phyloP scores from a whole-genome alignment of 306 rosid genomes.

The Echinosophora koreensis region DNA sequence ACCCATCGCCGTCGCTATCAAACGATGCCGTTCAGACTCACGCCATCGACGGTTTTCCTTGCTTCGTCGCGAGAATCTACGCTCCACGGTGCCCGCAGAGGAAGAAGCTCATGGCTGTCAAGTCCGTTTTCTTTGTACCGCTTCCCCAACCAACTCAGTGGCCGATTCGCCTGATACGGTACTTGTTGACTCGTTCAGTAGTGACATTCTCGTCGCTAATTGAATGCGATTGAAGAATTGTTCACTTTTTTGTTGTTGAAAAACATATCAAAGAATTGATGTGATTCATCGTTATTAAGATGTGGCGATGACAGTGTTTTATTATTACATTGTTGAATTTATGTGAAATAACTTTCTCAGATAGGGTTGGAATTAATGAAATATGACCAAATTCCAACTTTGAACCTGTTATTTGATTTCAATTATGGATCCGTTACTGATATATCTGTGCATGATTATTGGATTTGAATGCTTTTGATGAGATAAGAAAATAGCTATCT shows the following conservation, averaged over 20 bases:
- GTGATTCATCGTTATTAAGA: too few relatives aligned
- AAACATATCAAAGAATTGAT: too few relatives aligned
- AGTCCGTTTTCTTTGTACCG: slow-evolving; percentile 60
- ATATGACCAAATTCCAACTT: slow-evolving; percentile 34
- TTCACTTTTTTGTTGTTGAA: neutral
- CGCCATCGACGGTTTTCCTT: slow-evolving; percentile 57
- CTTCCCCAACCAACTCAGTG: slow-evolving; percentile 40
- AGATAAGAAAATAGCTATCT: neutral
- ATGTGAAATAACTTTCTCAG: slow-evolving; percentile 5
- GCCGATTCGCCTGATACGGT: slow-evolving; percentile 65
- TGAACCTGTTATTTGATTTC: neutral
- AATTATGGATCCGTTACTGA: neutral
- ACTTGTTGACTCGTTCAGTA: slow-evolving; percentile 56
- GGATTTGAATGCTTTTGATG: slow-evolving; percentile 23
- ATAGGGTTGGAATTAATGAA: slow-evolving; percentile 47
- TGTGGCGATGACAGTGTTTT: neutral
- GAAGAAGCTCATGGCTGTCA: slow-evolving; percentile 77
- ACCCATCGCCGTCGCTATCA: slow-evolving; percentile 39
- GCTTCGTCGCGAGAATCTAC: slow-evolving; percentile 56
- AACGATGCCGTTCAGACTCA: slow-evolving; percentile 35
- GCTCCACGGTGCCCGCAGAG: slow-evolving; percentile 79
- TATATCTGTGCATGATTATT: neutral
- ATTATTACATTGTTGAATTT: slow-evolving; percentile 24
- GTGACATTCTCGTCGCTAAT: slow-evolving; percentile 67
- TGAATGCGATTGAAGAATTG: slow-evolving; percentile 35